Conservation (phyloP, 108 stramenopile genomes). For the Conticribra weissflogii region DNA sequence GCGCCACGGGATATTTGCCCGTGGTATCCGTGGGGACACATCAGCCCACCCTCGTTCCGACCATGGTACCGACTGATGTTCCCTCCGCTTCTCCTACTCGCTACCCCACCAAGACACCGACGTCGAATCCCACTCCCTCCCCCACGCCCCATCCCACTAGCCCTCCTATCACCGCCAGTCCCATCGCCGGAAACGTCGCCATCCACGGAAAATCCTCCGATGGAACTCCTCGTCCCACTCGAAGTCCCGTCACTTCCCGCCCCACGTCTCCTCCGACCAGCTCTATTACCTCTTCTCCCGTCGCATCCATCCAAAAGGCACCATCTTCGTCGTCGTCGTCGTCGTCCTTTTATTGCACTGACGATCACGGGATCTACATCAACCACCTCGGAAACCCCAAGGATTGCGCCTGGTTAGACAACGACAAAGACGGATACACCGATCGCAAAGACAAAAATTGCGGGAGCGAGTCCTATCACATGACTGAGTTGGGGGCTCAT, state of each 20-base stretch:
- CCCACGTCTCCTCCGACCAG: background rate
- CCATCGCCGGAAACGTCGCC: slow-evolving; percentile 14
- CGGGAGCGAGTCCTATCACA: slow-evolving; percentile 1
- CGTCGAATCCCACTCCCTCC: slow-evolving; percentile 2
- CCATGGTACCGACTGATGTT: slow-evolving; percentile 11
- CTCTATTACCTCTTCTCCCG: background rate
- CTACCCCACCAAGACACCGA: slow-evolving; percentile 14
- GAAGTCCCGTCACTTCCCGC: slow-evolving; percentile 22
- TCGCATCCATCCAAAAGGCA: background rate
- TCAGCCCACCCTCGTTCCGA: slow-evolving; percentile 7
- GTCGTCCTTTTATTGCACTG: slow-evolving; percentile 8
- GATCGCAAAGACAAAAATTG: slow-evolving; percentile 42
- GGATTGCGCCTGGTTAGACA: slow-evolving; percentile 32
- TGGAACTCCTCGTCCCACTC: slow-evolving; percentile 21
- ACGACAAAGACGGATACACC: slow-evolving; percentile 22
- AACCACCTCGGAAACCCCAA: slow-evolving; percentile 32
- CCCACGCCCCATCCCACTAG: slow-evolving; percentile 17
- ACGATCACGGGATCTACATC: slow-evolving; percentile 18
- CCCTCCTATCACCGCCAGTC: slow-evolving; percentile 6
- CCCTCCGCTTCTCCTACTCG: slow-evolving; percentile 3
- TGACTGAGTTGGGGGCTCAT: slow-evolving; percentile 27
- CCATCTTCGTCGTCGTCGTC: slow-evolving; percentile 1
- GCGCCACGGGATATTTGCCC: slow-evolving; percentile 5
- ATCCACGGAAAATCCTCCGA: slow-evolving; percentile 21
- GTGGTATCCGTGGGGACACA: background rate